These are phyloP conservation scores for Blastobotrys muscicola DNA, from an alignment of 805 yeast species.

Conservation along the genomic window DNA sequence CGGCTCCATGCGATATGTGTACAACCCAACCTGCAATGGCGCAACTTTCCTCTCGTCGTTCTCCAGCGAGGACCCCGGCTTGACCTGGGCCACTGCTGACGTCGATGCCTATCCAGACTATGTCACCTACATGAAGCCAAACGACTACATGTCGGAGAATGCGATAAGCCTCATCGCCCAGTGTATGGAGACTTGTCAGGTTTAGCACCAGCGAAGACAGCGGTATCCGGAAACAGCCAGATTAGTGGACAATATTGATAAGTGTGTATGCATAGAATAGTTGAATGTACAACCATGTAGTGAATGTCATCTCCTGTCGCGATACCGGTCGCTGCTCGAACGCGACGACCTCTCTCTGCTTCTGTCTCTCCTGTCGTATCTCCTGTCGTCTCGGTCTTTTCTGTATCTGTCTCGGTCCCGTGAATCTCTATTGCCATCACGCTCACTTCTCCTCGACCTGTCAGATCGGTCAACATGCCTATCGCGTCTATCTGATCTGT, in stretches of 20 bases:
- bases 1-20: slow-evolving; percentile 15
- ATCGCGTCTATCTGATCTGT: neutral
- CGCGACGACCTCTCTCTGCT: neutral
- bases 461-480: slow-evolving; percentile 2
- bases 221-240: no score
- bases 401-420: neutral
- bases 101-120: no score
- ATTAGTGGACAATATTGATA: neutral
- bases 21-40: slow-evolving; percentile 15
- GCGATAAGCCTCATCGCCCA: no score
- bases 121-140: no score
- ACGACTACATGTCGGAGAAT: no score
- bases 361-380: neutral
- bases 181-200: no score
- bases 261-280: neutral
- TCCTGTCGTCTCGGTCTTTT: neutral
- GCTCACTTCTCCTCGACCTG: neutral
- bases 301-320: neutral
- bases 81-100: no score
- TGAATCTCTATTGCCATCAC: neutral
- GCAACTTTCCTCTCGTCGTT: slow-evolving; percentile 12
- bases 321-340: neutral
- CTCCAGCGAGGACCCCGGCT: slow-evolving; percentile 17
- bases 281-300: neutral
- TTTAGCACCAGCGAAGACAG: no score